Evolutionary conservation across 176 grass and related monocot genomes (phyloP).

Genomic region (Musa acuminata): DNA sequence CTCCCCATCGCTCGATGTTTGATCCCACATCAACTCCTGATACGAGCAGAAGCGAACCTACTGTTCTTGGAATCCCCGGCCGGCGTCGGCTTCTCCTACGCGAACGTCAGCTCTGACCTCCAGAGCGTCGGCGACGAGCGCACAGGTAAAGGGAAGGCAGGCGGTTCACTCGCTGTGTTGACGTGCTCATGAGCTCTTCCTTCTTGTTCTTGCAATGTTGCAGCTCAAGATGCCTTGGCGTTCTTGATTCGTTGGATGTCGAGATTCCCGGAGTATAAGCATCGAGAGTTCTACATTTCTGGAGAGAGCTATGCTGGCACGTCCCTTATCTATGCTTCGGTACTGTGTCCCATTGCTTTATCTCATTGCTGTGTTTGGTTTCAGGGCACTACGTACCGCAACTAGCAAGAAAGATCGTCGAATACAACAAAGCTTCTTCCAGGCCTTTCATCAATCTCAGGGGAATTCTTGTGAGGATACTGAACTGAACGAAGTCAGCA

Average conservation of each 20-base stretch:
- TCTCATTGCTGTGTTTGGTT: neutral
- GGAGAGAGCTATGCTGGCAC: slow-evolving; percentile 80
- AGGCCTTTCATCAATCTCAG: slow-evolving; percentile 73
- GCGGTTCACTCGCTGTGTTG: neutral
- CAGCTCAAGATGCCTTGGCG: slow-evolving; percentile 64
- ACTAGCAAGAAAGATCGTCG: slow-evolving; percentile 73
- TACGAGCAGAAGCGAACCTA: slow-evolving; percentile 69
- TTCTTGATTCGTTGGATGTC: slow-evolving; percentile 60
- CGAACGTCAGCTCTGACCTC: slow-evolving; percentile 68
- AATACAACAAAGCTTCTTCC: slow-evolving; percentile 57
- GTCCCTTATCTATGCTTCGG: neutral
- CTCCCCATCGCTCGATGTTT: too few species aligned
- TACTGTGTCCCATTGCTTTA: neutral
- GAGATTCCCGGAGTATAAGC: slow-evolving; percentile 49
- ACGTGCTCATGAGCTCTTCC: neutral
- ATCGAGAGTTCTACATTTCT: slow-evolving; percentile 60
- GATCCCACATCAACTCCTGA: neutral
- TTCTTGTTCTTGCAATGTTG: slow-evolving; percentile 1
- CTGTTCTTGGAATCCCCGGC: slow-evolving; percentile 88
- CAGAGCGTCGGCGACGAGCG: slow-evolving; percentile 68
- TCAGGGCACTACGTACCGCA: slow-evolving; percentile 90
- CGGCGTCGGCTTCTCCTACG: slow-evolving; percentile 92
- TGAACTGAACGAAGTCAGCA: neutral
- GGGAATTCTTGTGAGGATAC: slow-evolving; percentile 67
- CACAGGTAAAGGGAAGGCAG: slow-evolving; percentile 37